These are phyloP conservation scores for Talaromyces amestolkiae DNA, from an alignment of 2,329 filamentous ascomycete species.

Conservation along the genomic window DNA sequence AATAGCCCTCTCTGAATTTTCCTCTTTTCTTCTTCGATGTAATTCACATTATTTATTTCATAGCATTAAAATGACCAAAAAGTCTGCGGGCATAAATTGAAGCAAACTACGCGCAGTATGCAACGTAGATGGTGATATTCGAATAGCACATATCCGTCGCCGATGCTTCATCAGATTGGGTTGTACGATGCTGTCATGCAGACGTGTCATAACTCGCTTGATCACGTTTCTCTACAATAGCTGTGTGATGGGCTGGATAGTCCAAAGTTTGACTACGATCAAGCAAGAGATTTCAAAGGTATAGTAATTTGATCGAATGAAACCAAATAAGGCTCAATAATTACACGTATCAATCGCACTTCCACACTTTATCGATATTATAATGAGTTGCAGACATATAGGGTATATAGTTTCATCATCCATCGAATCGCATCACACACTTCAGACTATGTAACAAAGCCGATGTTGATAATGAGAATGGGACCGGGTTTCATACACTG, in stretches of 20 bases:
- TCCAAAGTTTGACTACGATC: no score
- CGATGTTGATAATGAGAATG: neutral
- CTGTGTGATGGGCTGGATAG: neutral
- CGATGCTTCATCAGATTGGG: neutral
- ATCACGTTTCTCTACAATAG: neutral
- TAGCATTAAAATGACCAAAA: no score
- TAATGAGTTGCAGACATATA: neutral
- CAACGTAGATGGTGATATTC: neutral
- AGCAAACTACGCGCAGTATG: neutral
- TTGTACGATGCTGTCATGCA: neutral
- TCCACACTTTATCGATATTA: constrained; percentile 1
- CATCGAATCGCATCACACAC: neutral
- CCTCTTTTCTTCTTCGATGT: no score
- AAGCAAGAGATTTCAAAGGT: neutral
- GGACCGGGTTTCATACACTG: neutral
- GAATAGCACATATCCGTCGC: no score
- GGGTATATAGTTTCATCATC: neutral
- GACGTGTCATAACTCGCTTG: neutral
- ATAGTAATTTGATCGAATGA: neutral
- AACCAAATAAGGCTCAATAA: constrained; percentile 1
- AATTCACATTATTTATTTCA: no score
- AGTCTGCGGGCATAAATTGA: no score
- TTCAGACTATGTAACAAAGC: neutral
- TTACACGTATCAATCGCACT: neutral
- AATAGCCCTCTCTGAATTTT: no score